Base-by-base conservation (phyloP, 192 early-diverging fungal genomes). In the Piromyces finnis region DNA sequence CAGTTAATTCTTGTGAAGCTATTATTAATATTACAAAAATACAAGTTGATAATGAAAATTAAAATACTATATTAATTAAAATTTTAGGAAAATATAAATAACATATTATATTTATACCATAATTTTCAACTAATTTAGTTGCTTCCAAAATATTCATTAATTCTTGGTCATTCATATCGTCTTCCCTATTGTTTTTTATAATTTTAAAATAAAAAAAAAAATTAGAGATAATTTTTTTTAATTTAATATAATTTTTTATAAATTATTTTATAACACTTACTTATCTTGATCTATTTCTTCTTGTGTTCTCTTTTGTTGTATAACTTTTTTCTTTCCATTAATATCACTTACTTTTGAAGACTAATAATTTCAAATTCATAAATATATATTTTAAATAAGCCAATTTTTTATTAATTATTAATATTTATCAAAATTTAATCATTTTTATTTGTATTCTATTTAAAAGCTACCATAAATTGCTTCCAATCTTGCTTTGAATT, bases 121-220 rank as follows among this genome's bases (percentile, higher is more conserved):
- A 87, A 27, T 89, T 81, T 80, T 88, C 86, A 27, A 89, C 79
- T 12, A 89, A 83, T 81, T 86, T 84, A 14, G 86, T 81, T 2
- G 85, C 79, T 59, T 85, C 79, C 29, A 89, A 79, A 3, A 89
- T 78, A 16, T 86, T 83, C 85, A 86, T 85, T 28, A 89, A 83
- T 37, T 88, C 86, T 13, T 84, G 82, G 79, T 89, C 88, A 59
- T 87, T 82, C 41, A 84, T 79, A 39, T 86, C 82, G 78, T 89
- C 88, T 51, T 86, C 78, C n/a, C 80, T 80, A 27, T 80, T 30
- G 78, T 7, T 39, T 29, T 79, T n/a, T n/a, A n/a, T 32, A 9
- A 32, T 32, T 32, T 32, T 32, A 32, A n/a, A n/a, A n/a, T n/a
- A n/a, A n/a, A n/a, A n/a, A n/a, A n/a, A n/a, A 28, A 79, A 32